Evolutionary conservation across 1,139 yeast genomes (phyloP), one percentile per base, ranked within the genome.

Genomic region (Taphrina confusa): DNA sequence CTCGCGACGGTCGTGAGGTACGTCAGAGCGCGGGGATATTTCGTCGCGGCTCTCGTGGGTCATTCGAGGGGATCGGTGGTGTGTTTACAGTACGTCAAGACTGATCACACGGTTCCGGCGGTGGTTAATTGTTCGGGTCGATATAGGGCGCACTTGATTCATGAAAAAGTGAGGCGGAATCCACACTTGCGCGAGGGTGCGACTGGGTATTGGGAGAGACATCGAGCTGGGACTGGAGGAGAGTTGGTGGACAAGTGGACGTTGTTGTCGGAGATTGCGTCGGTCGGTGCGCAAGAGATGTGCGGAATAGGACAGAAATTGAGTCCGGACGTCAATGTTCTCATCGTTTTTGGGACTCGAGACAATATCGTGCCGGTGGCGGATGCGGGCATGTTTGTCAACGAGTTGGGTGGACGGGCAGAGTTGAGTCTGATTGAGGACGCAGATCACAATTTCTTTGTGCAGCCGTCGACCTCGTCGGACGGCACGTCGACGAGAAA

Each of bases 391-490:
- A 68, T 69, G 49, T 87, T 76, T 71, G 82, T 86, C 36, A 82
- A 84, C 65, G 68, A 74, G 4, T 80, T 88, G 62, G 79, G 75
- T 37, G 71, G 80, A 16, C 77, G 83, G 23, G 92, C 87, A 67
- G 74, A 77, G 9, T 74, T 89, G 61, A 76, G 77, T 45, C 71
- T 88, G 22, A 74, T 91, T 9, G 79, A 81, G 0, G 77, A 76
- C 49, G 96, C 95, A 0, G 92, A 89, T 69, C 97, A 91, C 71
- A 87, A 87, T 68, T 90, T 80, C 68, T 84, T 79, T 68, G 92
- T 68, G 69, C 1, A 31, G 20, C 51, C 50, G 8, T 14, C 12
- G n/a, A 49, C 65, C 18, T 45, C 50, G 8, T 14, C 12, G n/a
- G 73, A 74, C 28, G 77, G 77, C 2, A 25, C 54, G 11, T 14